Base-by-base conservation (phyloP, 306 rosid species). In the Bauhinia variegata region DNA sequence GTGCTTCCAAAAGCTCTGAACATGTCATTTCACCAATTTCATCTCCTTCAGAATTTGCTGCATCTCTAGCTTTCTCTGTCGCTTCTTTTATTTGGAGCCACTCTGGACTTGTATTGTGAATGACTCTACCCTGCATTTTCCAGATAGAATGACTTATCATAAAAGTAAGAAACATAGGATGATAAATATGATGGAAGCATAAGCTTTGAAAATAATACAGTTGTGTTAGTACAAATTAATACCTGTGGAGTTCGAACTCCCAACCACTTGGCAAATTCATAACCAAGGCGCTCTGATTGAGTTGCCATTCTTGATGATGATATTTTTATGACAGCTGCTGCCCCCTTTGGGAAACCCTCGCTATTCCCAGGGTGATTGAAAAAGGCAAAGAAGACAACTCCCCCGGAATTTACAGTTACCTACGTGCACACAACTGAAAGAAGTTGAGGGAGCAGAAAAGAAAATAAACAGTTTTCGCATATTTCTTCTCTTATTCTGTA, bases 41-140 rank as follows among this genome's bases (percentile, higher is more conserved):
- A 71, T 93, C 96, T 67, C 87, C 86, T 66, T 85, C 90, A 63
- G 55, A 79, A 82, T 60, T 54, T 63, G 99, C 91, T 7, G 64
- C 80, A 23, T 84, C 87, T 80, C 91, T 82, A 78, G 96, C 92
- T 60, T 78, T 93, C 75, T 90, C 99, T 43, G 95, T 74, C 39
- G 99, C 99, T 81, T 85, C 97, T 85, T 85, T 90, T 70, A 93
- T 93, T 65, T 88, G 95, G 60, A 84, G 81, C 99, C 99, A 93
- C 78, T 93, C 99, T 36, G 30, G 54, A 73, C 91, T 86, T 28
- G 84, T 83, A 65, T 86, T 88, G 75, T 93, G 99, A 73, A 93
- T 77, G 65, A 89, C 97, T 77, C 96, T 84, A 37, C 81, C 96
- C 99, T 93, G 84, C n/a, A 78, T 55, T 67, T 28, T 60, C 78